These are phyloP conservation scores for Plantago elongata DNA, from an alignment of 257 asterid genomes.

Conservation along the genomic window DNA sequence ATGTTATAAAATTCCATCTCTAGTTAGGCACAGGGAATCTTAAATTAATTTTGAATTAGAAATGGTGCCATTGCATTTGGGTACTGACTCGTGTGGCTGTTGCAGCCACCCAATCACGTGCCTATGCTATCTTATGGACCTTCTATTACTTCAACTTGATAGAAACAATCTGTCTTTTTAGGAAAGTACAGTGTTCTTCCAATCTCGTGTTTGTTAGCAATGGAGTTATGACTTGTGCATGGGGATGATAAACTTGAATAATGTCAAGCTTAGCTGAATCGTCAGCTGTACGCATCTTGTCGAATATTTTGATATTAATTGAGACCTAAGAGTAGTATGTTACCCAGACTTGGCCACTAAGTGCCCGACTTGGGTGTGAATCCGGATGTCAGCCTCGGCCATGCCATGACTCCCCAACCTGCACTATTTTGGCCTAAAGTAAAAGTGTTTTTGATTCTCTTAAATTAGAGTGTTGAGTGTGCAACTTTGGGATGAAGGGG, in stretches of 20 bases:
- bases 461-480: too few relatives aligned
- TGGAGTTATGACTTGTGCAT: conserved; percentile 4
- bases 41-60: conserved; percentile 30
- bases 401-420: too few relatives aligned
- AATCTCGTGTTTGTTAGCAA: conserved; percentile 7
- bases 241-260: not conserved
- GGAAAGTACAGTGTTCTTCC: conserved; percentile 6
- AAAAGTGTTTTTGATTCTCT: too few relatives aligned
- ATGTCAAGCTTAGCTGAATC: not conserved
- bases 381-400: too few relatives aligned
- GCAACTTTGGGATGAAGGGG: too few relatives aligned
- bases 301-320: not conserved
- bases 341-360: not conserved
- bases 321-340: not conserved
- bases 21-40: conserved; percentile 30
- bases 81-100: conserved; percentile 32
- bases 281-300: not conserved
- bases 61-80: conserved; percentile 31
- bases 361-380: too few relatives aligned
- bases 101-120: conserved; percentile 37
- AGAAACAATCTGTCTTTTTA: conserved; percentile 3
- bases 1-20: conserved; percentile 15
- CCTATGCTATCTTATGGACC: conserved; percentile 23
- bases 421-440: too few relatives aligned
- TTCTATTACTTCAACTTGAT: conserved; percentile 21